Evolutionary conservation across 2,329 filamentous ascomycete genomes (phyloP).

Genomic region (Neobulgaria alba): DNA sequence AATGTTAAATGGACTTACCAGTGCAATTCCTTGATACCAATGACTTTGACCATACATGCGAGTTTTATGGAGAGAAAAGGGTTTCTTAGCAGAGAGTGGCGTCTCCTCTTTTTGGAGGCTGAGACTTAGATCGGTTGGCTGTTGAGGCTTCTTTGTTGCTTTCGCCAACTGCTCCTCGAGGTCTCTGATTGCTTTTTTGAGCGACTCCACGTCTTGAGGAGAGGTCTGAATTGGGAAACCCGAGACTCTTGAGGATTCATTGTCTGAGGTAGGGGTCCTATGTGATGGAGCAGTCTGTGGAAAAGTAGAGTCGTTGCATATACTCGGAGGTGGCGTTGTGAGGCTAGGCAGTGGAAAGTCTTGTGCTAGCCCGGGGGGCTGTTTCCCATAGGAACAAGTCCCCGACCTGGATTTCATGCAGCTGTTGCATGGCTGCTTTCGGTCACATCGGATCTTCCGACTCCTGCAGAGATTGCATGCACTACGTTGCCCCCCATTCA

Average conservation of each 20-base stretch:
- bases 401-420: constrained; percentile 48
- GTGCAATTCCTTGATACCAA: constrained; percentile 41
- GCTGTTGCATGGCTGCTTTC: constrained; percentile 48
- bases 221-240: constrained; percentile 21
- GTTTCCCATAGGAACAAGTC: constrained; percentile 42
- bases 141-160: constrained; percentile 14
- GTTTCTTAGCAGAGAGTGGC: constrained; percentile 32
- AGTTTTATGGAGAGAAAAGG: constrained; percentile 45
- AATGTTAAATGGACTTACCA: constrained; percentile 31
- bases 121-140: constrained; percentile 11
- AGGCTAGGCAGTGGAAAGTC: too few species aligned
- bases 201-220: constrained; percentile 29
- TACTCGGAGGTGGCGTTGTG: neutral
- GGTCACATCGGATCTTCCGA: constrained; percentile 55
- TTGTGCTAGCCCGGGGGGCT: constrained; percentile 4
- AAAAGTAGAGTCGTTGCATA: neutral
- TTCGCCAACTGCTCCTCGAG: constrained; percentile 37
- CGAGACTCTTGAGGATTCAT: constrained; percentile 10
- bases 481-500: constrained; percentile 32
- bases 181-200: constrained; percentile 34
- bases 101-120: constrained; percentile 31
- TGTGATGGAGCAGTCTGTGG: neutral
- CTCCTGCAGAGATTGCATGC: constrained; percentile 49
- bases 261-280: neutral
- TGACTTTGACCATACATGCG: constrained; percentile 49